Base-by-base conservation (phyloP, 805 yeast genomes). In the Lachancea nothofagi region DNA sequence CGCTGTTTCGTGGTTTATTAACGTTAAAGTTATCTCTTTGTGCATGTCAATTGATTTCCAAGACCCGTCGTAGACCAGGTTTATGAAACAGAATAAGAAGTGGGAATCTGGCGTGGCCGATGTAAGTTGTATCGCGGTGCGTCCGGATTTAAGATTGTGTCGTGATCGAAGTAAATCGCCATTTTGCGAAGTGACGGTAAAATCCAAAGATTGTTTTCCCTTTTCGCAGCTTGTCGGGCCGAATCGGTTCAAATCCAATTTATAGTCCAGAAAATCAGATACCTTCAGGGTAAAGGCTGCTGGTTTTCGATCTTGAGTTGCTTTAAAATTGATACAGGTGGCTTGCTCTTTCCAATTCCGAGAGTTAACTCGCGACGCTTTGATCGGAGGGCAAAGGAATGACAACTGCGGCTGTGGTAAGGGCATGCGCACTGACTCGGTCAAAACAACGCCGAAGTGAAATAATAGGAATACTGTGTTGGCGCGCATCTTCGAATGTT, bases 41-140 rank as follows among this genome's bases (percentile, higher is more conserved):
- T 41, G 46, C 7, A 44, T 33, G 39, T 60, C 63, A 10, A 50
- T 38, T 13, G 57, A 48, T 9, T 46, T 38, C 70, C 70, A 66
- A 3, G 69, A 63, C 2, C 54, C 49, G 46, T 66, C 69, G 26
- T 33, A 50, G 6, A 59, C 56, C 13, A 44, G 22, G 40, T 65
- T 64, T 5, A 43, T 33, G 13, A 64, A 47, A 41, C 70, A 65
- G 2, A 64, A 20, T 10, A 48, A 48, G 25, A 62, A 40, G 7
- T 19, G 22, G 2, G 35, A 31, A 28, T 12, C 26, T 23, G 42
- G 30, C 8, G 24, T 29, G 8, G 29, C 33, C 8, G 45, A 35
- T 23, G 40, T 38, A 12, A 46, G 34, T 33, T 49, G 41, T 30
- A 59, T 15, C 27, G 41, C 38, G 20, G 54, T 41, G 29, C 38